Conservation (phyloP, 257 asterid species). For the Asclepias syriaca region DNA sequence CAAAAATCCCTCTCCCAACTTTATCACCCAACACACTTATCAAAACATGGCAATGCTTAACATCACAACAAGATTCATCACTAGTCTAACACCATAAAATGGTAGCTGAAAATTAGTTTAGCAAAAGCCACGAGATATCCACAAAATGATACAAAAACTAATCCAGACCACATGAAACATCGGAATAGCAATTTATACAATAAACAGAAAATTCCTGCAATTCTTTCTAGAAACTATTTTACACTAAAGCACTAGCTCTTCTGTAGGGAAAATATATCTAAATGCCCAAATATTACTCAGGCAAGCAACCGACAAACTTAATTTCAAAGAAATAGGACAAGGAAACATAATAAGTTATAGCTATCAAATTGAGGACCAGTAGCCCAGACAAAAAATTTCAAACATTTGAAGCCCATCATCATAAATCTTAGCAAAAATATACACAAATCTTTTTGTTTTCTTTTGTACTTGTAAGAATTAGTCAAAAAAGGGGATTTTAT, state of each 20-base stretch:
- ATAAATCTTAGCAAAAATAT: not conserved
- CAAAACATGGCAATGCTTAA: not conserved
- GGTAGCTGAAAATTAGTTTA: not conserved
- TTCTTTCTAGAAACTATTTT: not conserved
- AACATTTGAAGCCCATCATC: not conserved
- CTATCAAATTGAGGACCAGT: not conserved
- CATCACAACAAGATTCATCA: not conserved
- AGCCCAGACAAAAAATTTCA: not conserved
- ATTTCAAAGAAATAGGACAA: not conserved
- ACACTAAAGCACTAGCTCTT: not conserved
- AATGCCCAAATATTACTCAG: not conserved
- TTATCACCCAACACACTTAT: not conserved
- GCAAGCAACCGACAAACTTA: not conserved
- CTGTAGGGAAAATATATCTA: too few species aligned
- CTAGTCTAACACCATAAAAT: not conserved
- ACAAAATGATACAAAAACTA: not conserved
- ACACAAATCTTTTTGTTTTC: not conserved
- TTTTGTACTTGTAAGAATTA: not conserved
- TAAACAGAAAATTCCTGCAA: not conserved
- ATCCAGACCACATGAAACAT: not conserved
- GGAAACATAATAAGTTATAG: not conserved
- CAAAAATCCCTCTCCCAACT: not conserved
- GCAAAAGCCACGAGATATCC: not conserved
- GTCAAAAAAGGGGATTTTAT: not conserved
- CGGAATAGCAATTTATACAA: not conserved